Base-by-base conservation (phyloP, 2,329 filamentous ascomycete genomes). In the Cercospora citrullina region DNA sequence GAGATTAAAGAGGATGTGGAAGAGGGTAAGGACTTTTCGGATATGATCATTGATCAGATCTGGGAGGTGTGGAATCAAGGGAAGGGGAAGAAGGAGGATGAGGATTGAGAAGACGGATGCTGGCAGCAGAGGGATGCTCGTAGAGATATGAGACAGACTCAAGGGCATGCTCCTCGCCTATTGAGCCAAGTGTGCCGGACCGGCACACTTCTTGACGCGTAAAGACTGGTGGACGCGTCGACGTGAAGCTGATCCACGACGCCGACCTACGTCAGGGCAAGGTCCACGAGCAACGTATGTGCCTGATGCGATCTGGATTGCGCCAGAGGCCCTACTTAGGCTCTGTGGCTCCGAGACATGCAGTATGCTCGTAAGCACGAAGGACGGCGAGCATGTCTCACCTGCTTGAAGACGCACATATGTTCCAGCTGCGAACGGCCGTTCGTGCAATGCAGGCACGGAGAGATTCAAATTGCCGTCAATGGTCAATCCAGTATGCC, bases 1-100 rank as follows among this genome's bases (percentile, higher is more conserved):
- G 82, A 84, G 76, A 81, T 83, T 69, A 78, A 77, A 75, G 80
- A 81, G 71, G 78, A 78, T 69, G 67, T 79, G 21, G 78, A 79
- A 51, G 77, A 78, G 60, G 78, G 78, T 1, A 79, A 79, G 60
- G 75, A 78, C 4, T 76, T 78, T 69, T 75, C 71, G 5, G 78
- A 79, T 68, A 78, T 80, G 72, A 80, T 80, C 42, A 72, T 74
- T 65, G 78, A 80, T 70, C 78, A 80, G 73, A 77, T 80, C 23
- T 79, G 75, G 71, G 74, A 76, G 64, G 76, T 78, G 36, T 78
- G 76, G 74, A 78, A 76, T 67, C 76, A 78, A 68, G 75, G 77
- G 5, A 78, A 76, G 71, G 76, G 72, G 71, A 74, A 73, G 64
- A 76, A 74, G 48, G 77, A 78, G 39, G 76, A 75, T 26, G 57